Conservation (phyloP, 2,329 filamentous ascomycete genomes). For the Fusarium chlamydosporum region DNA sequence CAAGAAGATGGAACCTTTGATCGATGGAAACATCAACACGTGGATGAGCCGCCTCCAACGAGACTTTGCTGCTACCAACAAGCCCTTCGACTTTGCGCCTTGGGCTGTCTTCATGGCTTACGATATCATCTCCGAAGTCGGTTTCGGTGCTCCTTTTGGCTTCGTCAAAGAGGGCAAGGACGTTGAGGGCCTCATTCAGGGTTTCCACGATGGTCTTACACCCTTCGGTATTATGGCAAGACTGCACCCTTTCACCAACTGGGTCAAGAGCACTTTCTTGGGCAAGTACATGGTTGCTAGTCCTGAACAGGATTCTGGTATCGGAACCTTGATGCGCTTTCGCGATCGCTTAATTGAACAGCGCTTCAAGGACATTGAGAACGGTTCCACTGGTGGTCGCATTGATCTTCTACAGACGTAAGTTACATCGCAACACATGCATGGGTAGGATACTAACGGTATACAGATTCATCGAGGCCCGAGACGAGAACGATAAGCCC, state of each 20-base stretch:
- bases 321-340: slow-evolving; percentile 70
- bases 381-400: slow-evolving; percentile 58
- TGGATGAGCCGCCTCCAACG: slow-evolving; percentile 65
- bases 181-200: slow-evolving; percentile 58
- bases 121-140: slow-evolving; percentile 67
- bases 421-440: accelerated
- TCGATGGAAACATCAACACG: slow-evolving; percentile 64
- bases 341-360: slow-evolving; percentile 67
- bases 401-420: slow-evolving; percentile 67
- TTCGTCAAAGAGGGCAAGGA: slow-evolving; percentile 64
- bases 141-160: slow-evolving; percentile 57
- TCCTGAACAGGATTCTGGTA: slow-evolving; percentile 67
- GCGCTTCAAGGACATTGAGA: slow-evolving; percentile 62
- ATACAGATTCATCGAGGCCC: slow-evolving; percentile 30
- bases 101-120: slow-evolving; percentile 52
- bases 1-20: slow-evolving; percentile 70
- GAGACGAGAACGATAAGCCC: slow-evolving; percentile 26
- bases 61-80: slow-evolving; percentile 60
- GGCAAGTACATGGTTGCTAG: slow-evolving; percentile 44
- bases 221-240: slow-evolving; percentile 60
- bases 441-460: neutral
- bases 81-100: slow-evolving; percentile 67
- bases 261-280: slow-evolving; percentile 39
- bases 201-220: slow-evolving; percentile 38
- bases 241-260: slow-evolving; percentile 47